A percentile compares a stretch with the other conserved stretches of the same genome.
phyloP scores from a whole-genome alignment of 2,329 filamentous ascomycete species.

The Tolypocladium tundrense region DNA sequence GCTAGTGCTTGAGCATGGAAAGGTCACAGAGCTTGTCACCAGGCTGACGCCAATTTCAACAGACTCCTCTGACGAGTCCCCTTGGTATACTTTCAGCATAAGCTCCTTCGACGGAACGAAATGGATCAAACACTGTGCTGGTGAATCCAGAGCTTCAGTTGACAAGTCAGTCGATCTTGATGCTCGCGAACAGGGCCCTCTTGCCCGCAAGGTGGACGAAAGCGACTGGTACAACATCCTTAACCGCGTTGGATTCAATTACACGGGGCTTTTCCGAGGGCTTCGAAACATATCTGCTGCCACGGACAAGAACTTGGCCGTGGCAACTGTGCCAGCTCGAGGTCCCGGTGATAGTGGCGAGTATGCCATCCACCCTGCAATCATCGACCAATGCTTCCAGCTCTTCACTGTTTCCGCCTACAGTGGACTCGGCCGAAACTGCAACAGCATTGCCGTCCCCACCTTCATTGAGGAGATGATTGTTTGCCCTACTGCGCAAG shows the following conservation, averaged over 20 bases:
- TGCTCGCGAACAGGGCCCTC: background rate
- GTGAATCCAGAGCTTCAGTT: constrained; percentile 5
- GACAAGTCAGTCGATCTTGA: constrained; percentile 1
- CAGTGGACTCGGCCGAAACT: constrained; percentile 11
- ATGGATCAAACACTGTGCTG: constrained; percentile 19
- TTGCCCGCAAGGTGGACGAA: constrained; percentile 1
- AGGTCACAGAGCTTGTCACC: constrained; percentile 18
- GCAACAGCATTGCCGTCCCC: constrained; percentile 6
- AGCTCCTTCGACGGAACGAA: constrained; percentile 13
- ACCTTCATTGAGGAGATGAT: constrained; percentile 2
- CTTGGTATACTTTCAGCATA: constrained; percentile 18
- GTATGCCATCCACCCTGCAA: constrained; percentile 25
- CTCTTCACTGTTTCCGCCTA: constrained; percentile 14
- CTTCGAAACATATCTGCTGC: background rate
- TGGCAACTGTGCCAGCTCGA: background rate
- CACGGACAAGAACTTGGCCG: background rate
- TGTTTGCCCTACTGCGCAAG: background rate
- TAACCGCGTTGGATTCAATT: constrained; percentile 2
- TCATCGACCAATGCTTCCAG: constrained; percentile 23
- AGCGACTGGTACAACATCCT: constrained; percentile 2
- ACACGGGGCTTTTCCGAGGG: constrained; percentile 1
- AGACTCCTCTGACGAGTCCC: constrained; percentile 10
- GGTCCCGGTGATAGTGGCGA: background rate
- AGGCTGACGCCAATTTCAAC: constrained; percentile 10
- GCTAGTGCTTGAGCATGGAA: constrained; percentile 16